Base-by-base conservation (phyloP, 345 rosid genomes). In the Citrus australasica region DNA sequence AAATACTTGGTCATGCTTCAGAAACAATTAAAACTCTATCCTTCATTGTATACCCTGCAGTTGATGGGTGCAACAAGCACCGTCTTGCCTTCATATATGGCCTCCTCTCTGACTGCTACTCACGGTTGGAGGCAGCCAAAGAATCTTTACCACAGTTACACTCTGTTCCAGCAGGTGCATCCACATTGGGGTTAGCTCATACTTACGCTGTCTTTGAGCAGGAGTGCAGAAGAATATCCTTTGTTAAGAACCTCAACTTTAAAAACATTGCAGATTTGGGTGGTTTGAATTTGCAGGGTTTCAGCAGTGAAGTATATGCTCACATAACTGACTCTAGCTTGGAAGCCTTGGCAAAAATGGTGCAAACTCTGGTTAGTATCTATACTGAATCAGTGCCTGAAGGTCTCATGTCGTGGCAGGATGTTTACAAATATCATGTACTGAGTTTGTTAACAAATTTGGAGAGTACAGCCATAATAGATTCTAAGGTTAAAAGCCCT, bases 281-380 rank as follows among this genome's bases (percentile, higher is more conserved):
- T 65, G 94, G 94, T 81, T 81, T 92, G 75, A 91, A 91, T 86
- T 78, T 90, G 74, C 84, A 86, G 82, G 82, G 82, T 78, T 88
- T 94, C 87, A 82, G 77, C 32, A 81, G 75, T 25, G 99, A 96
- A 89, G 88, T 96, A 61, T 90, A 78, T 82, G 83, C 85, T 30
- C 89, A 89, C 61, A 80, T 88, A 69, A 81, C 88, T 73, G 94
- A 92, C 74, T 51, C 46, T 79, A 88, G 79, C 82, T 73, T 96
- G 86, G 95, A 94, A 82, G 92, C 93, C 82, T 88, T 96, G 88
- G 94, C 99, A 76, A 84, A 83, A 80, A 88, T 96, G 97, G 98
- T 94, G 30, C 83, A 85, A 83, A 83, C 77, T 28, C 78, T 92
- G 78, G 84, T 78, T 61, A 75, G 89, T 76, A 71, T 83, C 76